Conservation (phyloP, 2,329 filamentous ascomycete species). For the Phyllosticta ampelicida region DNA sequence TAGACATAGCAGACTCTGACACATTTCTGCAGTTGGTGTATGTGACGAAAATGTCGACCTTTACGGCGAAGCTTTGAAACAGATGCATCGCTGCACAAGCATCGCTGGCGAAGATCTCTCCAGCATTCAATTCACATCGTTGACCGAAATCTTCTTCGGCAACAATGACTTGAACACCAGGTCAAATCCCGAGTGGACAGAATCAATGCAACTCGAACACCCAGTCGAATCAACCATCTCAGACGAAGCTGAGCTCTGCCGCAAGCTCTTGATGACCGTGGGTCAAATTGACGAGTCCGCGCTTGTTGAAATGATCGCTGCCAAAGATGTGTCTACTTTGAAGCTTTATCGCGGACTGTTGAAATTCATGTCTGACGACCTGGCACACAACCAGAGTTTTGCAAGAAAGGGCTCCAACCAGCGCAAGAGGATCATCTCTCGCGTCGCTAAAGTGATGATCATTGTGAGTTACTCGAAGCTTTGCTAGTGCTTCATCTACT, state of each 20-base stretch:
- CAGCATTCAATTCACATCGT: constrained; percentile 20
- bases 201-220: constrained; percentile 18
- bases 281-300: constrained; percentile 18
- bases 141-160: constrained; percentile 20
- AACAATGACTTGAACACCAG: constrained; percentile 12
- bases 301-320: constrained; percentile 20
- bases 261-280: constrained; percentile 21
- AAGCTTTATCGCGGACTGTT: constrained; percentile 27
- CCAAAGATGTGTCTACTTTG: constrained; percentile 20
- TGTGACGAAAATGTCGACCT: constrained; percentile 36
- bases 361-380: constrained; percentile 29
- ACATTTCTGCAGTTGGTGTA: constrained; percentile 15
- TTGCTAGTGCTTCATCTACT: not conserved
- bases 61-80: constrained; percentile 29
- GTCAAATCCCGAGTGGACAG: constrained; percentile 16
- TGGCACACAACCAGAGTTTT: constrained; percentile 18
- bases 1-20: too few species aligned
- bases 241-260: constrained; percentile 20
- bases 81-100: constrained; percentile 26
- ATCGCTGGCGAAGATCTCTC: constrained; percentile 15
- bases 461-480: constrained; percentile 8
- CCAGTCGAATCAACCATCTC: constrained; percentile 22
- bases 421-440: constrained; percentile 25
- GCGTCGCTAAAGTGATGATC: constrained; percentile 29
- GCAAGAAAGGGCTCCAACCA: constrained; percentile 20